Evolutionary conservation across 495 filamentous ascomycete genomes (phyloP), one percentile per base, ranked within the genome.

Genomic region (Daldinia loculata): DNA sequence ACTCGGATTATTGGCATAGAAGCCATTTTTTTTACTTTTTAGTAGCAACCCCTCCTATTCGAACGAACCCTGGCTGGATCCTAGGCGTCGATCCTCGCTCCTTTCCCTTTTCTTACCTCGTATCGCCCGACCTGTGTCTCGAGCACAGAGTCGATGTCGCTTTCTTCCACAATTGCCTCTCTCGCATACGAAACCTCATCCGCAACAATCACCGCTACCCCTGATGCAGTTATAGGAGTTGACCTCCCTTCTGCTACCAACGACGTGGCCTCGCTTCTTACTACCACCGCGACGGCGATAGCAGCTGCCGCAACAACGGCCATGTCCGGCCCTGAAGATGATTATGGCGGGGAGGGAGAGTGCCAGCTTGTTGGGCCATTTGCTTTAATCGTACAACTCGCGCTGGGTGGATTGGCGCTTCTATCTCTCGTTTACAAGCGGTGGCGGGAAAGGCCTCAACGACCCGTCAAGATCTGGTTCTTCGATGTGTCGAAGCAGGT

Each of bases 401-500:
- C 93, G 4, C 86, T 99, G n/a, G 95, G 95, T 19, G 86, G 83
- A 26, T 80, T 98, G 36, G 95, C 95, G 15, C 80, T 98, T 30
- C 79, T 93, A 36, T 91, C 93, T 5, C 85, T 99, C 19, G 94
- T 98, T 17, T 97, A 89, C 80, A 99, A 99, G 80, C 87, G 95
- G 69, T 97, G 91, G 88, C 87, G 92, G 66, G 95, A 99, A 81
- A 84, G 91, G 27, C 95, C 95, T 1, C 95, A 97, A 74, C 88
- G 95, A 45, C 96, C 96, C 17, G 64, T 98, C 61, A 93, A 93
- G 80, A 92, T 99, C 69, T 99, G 94, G 94, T 93, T 90, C 72
- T 98, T 98, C 76, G 95, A 99, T 80, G 95, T 89, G 34, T 95
- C 91, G 15, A 99, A 99, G 82, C 95, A 99, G 82, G 93, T 99